Evolutionary conservation across 331 rosid species (phyloP), one percentile per base, ranked within the genome.

Genomic region (Pyracantha coccinea): DNA sequence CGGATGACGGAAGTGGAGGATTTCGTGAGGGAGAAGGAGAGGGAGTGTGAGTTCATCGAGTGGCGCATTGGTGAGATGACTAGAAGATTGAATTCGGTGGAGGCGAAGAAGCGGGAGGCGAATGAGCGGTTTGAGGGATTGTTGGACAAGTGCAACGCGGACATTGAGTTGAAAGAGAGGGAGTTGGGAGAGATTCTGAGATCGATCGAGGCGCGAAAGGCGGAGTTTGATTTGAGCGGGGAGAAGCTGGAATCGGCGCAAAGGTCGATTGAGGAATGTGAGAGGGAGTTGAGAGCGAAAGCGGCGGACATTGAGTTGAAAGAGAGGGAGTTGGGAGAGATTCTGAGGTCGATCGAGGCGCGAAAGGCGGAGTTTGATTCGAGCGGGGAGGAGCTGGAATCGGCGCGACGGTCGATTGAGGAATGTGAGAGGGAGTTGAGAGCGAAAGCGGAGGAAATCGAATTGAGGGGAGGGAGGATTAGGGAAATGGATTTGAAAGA

Each of bases 131-230:
- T 82, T 33, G 38, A 70, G 20, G 53, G 5, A 19, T 3, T 11
- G 45, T 3, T 11, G 45, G 47, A 41, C 47, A 41, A 41, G 47
- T 41, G 47, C 47, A 41, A 41, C 0, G 14, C 45, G 15, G 53
- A 82, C 1, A 19, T 83, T 15, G 74, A 78, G 5, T 24, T 67
- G 8, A 87, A 80, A 47, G 85, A 79, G 66, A 77, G 58, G 35
- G 72, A 25, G 6, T 72, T 87, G 5, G 4, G 9, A 5, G 15
- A 28, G 31, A 8, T 73, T 1, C 68, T 69, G n/a, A 60, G 20
- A 6, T 57, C 53, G 68, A 33, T 83, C 29, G 16, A n/a, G 4
- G 83, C 64, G 53, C 72, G 75, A 3, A 74, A 66, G 67, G 24
- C 54, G 38, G 68, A 14, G 16, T 25, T 63, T 63, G 41, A 13